These are phyloP conservation scores for Magnolia kwangsiensis DNA, from an alignment of 164 flowering plant genomes.

Conservation along the genomic window DNA sequence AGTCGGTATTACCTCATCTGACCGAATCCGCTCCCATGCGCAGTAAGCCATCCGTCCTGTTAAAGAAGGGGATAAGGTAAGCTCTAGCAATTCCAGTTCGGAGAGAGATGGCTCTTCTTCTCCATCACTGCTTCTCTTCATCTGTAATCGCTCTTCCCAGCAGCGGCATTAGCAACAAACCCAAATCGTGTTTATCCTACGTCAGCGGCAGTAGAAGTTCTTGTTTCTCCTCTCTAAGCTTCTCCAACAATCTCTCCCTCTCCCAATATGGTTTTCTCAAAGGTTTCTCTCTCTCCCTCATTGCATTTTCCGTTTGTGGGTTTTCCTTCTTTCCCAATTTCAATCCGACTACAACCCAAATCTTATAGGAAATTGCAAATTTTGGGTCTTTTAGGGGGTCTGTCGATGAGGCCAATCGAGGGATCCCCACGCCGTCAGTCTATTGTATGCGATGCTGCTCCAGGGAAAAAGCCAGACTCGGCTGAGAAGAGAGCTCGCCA, in stretches of 20 bases:
- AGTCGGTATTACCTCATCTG: no score
- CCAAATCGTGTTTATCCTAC: conserved; percentile 29
- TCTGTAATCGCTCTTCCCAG: conserved; percentile 32
- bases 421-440: conserved; percentile 39
- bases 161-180: conserved; percentile 11
- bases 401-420: conserved; percentile 33
- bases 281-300: conserved; percentile 26
- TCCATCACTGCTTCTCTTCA: conserved; percentile 22
- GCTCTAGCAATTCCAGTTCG: not conserved
- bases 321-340: conserved; percentile 1
- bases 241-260: conserved; percentile 43
- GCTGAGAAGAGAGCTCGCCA: conserved; percentile 90
- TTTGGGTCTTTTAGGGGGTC: conserved; percentile 34
- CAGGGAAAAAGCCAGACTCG: conserved; percentile 66
- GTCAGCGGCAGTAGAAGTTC: not conserved
- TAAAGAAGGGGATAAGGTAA: not conserved
- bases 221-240: conserved; percentile 39
- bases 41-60: not conserved
- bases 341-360: no score
- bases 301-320: not conserved
- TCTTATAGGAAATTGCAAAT: not conserved
- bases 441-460: conserved; percentile 74
- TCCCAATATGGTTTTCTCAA: conserved; percentile 34
- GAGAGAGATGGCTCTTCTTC: conserved; percentile 25
- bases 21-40: no score